phyloP scores from a whole-genome alignment of 768 basidiomycete genomes.

The Boletellus ananas region DNA sequence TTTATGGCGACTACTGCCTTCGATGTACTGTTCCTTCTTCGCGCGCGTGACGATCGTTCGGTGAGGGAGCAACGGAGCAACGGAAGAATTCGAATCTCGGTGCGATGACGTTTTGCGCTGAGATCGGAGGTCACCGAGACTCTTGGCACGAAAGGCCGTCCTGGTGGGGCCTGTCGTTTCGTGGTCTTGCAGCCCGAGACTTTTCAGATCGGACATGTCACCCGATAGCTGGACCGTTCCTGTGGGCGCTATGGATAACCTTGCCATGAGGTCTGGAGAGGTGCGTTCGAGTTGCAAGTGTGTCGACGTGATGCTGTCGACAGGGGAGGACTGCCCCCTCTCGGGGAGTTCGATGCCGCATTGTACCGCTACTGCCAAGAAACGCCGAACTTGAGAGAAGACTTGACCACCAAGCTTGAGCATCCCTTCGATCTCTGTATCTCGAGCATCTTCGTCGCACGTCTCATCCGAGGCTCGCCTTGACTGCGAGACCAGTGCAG shows the following conservation, averaged over 20 bases:
- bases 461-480: constrained; percentile 54
- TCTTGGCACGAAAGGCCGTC: constrained; percentile 44
- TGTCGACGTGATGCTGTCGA: constrained; percentile 16
- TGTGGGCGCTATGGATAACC: constrained; percentile 10
- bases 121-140: constrained; percentile 48
- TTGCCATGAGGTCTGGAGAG: constrained; percentile 15
- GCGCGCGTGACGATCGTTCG: constrained; percentile 25
- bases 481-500: constrained; percentile 77
- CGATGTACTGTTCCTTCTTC: constrained; percentile 40
- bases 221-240: constrained; percentile 7
- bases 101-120: constrained; percentile 30
- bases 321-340: constrained; percentile 33
- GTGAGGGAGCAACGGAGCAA: constrained; percentile 35
- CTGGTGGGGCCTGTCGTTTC: constrained; percentile 23
- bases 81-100: constrained; percentile 35
- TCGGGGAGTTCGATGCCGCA: constrained; percentile 70
- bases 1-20: constrained; percentile 41
- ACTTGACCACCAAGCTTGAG: constrained; percentile 76
- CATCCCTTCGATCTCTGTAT: constrained; percentile 69
- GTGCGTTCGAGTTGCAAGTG: constrained; percentile 11
- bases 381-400: constrained; percentile 73
- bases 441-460: constrained; percentile 45
- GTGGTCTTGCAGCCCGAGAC: constrained; percentile 24
- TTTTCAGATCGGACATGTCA: constrained; percentile 30
- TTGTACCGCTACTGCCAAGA: constrained; percentile 72